Evolutionary conservation across 805 yeast species (phyloP).

Genomic region (Cyberlindnera nakhonratchasimensis): DNA sequence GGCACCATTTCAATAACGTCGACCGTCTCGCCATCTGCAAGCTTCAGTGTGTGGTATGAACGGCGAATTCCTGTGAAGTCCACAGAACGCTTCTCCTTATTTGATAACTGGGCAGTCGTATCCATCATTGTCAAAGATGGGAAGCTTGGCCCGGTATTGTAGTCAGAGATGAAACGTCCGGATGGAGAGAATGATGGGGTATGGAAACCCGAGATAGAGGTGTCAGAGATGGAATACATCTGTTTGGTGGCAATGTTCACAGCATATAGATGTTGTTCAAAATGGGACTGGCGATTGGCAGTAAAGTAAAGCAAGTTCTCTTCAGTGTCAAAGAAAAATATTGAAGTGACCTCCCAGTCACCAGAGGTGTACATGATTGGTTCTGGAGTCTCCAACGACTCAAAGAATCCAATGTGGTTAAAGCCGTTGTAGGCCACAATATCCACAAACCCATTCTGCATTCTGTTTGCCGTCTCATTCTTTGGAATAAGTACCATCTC

Average conservation of each 20-base stretch:
- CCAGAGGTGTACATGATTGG: slow-evolving; percentile 45
- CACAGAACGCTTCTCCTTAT: slow-evolving; percentile 8
- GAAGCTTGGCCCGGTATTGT: slow-evolving; percentile 25
- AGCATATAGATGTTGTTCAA: slow-evolving; percentile 53
- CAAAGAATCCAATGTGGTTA: slow-evolving; percentile 62
- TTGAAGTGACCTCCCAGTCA: slow-evolving; percentile 49
- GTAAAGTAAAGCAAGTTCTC: slow-evolving; percentile 49
- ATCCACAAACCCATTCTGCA: slow-evolving; percentile 58
- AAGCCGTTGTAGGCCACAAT: slow-evolving; percentile 49
- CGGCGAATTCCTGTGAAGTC: slow-evolving; percentile 21
- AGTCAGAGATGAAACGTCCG: slow-evolving; percentile 47
- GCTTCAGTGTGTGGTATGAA: slow-evolving; percentile 22
- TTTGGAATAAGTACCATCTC: slow-evolving; percentile 39
- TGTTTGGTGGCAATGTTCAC: slow-evolving; percentile 36
- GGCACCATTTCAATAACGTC: slow-evolving; percentile 66
- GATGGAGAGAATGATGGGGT: slow-evolving; percentile 53
- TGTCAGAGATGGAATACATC: slow-evolving; percentile 29
- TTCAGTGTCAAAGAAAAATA: slow-evolving; percentile 44
- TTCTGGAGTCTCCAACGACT: slow-evolving; percentile 37
- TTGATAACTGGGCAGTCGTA: background rate
- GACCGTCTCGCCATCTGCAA: slow-evolving; percentile 30
- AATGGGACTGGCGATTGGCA: slow-evolving; percentile 51
- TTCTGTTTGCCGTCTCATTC: slow-evolving; percentile 28
- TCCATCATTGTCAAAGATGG: slow-evolving; percentile 19
- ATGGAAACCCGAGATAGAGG: slow-evolving; percentile 42